Base-by-base conservation (phyloP, 352 stramenopile species). In the Phytopythium montanum region DNA sequence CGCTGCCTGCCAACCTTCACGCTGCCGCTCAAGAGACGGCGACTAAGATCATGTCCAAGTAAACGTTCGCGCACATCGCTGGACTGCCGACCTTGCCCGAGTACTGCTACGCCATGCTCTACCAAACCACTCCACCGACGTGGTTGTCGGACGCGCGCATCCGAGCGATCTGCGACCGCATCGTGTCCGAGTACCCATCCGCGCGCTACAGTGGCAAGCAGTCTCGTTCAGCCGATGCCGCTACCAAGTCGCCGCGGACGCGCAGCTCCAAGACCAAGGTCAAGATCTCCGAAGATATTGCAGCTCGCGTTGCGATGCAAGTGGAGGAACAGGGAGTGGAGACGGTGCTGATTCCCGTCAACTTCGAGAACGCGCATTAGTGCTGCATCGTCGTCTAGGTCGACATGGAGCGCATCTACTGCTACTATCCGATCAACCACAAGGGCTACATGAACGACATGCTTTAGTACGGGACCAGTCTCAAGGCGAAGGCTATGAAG, bases 321-420 rank as follows among this genome's bases (percentile, higher is more conserved):
- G 49, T 56, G 7, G 18, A 3, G 3, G 2, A 56, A 16, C 2
- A 0, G 16, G 48, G 49, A 0, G 54, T 66, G 1, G n/a, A 59
- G 3, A 21, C 10, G 3, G 50, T 60, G 3, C 9, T 66, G 16
- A 19, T 60, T 0, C 54, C 49, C 0, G 12, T 62, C 1, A 62
- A 62, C 21, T 66, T 62, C 29, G 21, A 55, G 5, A 55, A 33
- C 14, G 39, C 60, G 1, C 61, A 66, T 48, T 62, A 39, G 61
- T 66, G 54, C 18, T 42, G 48, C 26, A 41, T 62, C 1, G 39
- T 67, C 1, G 34, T 67, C 1, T 50, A 62, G 18, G 54, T 59
- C 1, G 5, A 23, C 3, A 23, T 31, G 0, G 41, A 60, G 23
- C 33, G 50, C 3, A 64, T 62, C 31, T 59, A 29, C n/a, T 60